phyloP scores from a whole-genome alignment of 805 yeast genomes.

The Aciculoconidium aculeatum region DNA sequence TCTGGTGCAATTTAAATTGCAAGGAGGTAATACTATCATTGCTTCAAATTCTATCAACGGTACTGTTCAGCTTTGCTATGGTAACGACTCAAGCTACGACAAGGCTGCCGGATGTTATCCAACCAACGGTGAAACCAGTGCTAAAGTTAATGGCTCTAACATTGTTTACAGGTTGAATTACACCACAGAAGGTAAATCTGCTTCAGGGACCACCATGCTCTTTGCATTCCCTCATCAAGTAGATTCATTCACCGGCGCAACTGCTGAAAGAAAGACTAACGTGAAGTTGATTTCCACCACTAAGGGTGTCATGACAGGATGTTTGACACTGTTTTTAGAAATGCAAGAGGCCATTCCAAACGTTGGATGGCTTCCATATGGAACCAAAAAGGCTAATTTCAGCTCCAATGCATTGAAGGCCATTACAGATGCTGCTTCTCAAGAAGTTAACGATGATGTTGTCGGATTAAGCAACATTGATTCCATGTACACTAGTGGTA shows the following conservation, averaged over 20 bases:
- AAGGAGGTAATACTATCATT: neutral
- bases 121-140: conserved; percentile 40
- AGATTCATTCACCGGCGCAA: conserved; percentile 32
- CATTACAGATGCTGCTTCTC: too few relatives aligned
- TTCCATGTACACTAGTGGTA: conserved; percentile 22
- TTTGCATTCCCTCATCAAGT: conserved; percentile 70
- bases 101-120: conserved; percentile 29
- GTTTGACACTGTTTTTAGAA: conserved; percentile 32
- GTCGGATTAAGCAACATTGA: conserved; percentile 10
- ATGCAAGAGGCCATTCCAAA: conserved; percentile 42
- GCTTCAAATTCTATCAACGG: conserved; percentile 5
- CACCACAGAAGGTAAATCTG: conserved; percentile 39
- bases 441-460: conserved; percentile 15
- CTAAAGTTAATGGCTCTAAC: conserved; percentile 30
- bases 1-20: too few relatives aligned
- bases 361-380: conserved; percentile 6
- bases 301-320: conserved; percentile 43
- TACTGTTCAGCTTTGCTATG: conserved; percentile 19
- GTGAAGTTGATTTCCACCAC: conserved; percentile 46
- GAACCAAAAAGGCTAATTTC: conserved; percentile 9
- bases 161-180: conserved; percentile 39
- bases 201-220: conserved; percentile 39
- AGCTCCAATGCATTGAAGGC: conserved; percentile 9
- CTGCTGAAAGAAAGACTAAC: too few relatives aligned
- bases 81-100: conserved; percentile 23